Percentiles rank a stretch among this genome's conserved stretches.
Conservation (phyloP, 169 alveolate species). For the Sarcocystis neurona region DNA sequence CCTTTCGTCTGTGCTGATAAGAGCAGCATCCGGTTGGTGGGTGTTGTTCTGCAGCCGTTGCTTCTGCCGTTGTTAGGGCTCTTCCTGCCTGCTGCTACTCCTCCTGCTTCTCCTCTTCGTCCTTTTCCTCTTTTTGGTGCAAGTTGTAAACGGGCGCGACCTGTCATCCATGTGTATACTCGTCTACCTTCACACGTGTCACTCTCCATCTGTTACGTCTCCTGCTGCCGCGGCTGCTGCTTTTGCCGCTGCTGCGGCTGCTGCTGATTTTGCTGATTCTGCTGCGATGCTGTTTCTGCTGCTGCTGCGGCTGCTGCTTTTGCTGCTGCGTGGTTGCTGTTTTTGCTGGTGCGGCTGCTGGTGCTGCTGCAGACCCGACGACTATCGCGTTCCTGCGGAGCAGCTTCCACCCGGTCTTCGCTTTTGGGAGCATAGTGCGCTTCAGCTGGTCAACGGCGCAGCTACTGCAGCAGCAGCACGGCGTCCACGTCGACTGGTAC, state of each 20-base stretch:
- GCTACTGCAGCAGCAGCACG: slow-evolving; percentile 76
- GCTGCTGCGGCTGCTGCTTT: neutral
- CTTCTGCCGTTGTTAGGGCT: no score
- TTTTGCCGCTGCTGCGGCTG: neutral
- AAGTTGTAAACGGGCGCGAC: no score
- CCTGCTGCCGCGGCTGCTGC: no score
- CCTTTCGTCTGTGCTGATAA: no score
- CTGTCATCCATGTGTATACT: no score
- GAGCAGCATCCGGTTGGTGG: no score
- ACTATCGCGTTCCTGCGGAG: slow-evolving; percentile 88
- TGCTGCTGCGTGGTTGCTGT: neutral
- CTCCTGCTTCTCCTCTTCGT: neutral
- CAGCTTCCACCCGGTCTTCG: slow-evolving; percentile 90
- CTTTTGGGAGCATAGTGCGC: slow-evolving; percentile 90
- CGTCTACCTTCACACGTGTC: no score
- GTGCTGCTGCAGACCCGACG: slow-evolving; percentile 81
- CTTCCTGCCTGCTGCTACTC: neutral
- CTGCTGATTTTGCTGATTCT: neutral
- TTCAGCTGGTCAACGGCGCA: slow-evolving; percentile 88
- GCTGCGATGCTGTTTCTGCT: neutral
- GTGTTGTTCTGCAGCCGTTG: no score
- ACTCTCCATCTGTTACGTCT: no score
- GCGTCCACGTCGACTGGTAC: slow-evolving; percentile 79
- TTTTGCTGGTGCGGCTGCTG: neutral
- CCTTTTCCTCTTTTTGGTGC: neutral